Evolutionary conservation across 1,284 basidiomycete species (phyloP).

Genomic region (Ustilago hordei): DNA sequence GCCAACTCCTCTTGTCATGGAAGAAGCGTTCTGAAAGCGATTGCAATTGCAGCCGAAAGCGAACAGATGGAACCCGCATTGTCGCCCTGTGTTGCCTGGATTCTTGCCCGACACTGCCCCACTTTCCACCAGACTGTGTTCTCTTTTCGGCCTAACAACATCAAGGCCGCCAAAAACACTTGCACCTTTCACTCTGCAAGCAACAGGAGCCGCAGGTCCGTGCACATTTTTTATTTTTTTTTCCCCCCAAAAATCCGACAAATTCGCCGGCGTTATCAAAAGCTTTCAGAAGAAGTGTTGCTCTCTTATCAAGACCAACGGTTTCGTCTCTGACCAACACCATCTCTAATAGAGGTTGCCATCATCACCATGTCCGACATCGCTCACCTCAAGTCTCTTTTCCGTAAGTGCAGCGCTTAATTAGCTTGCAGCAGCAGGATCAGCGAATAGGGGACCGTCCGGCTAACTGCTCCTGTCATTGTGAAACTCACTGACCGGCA

Average conservation of each 20-base stretch:
- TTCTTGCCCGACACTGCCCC: not conserved
- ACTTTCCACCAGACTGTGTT: not conserved
- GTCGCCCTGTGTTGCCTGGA: not conserved
- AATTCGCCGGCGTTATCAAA: conserved; percentile 12
- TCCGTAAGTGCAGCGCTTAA: conserved; percentile 38
- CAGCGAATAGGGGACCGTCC: not conserved
- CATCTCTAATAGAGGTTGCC: not conserved
- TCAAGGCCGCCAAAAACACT: not conserved
- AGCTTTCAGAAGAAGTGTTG: not conserved
- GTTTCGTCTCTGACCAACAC: not conserved
- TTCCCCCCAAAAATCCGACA: conserved; percentile 13
- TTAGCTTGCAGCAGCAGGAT: not conserved
- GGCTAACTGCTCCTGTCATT: not conserved
- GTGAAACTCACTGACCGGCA: not conserved
- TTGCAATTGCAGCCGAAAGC: no score
- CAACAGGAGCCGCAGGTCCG: not conserved
- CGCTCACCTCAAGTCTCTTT: conserved; percentile 59
- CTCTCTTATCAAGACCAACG: not conserved
- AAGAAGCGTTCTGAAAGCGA: no score
- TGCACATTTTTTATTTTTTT: not conserved
- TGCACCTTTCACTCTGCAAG: not conserved
- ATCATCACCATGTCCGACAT: conserved; percentile 55
- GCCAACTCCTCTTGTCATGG: no score
- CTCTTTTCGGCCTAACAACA: not conserved
- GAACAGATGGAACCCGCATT: no score